A percentile compares a stretch with the other conserved stretches of the same genome.
These are phyloP conservation scores for Aspergillus tubingensis DNA, from an alignment of 2,329 filamentous ascomycete species.

Conservation along the genomic window DNA sequence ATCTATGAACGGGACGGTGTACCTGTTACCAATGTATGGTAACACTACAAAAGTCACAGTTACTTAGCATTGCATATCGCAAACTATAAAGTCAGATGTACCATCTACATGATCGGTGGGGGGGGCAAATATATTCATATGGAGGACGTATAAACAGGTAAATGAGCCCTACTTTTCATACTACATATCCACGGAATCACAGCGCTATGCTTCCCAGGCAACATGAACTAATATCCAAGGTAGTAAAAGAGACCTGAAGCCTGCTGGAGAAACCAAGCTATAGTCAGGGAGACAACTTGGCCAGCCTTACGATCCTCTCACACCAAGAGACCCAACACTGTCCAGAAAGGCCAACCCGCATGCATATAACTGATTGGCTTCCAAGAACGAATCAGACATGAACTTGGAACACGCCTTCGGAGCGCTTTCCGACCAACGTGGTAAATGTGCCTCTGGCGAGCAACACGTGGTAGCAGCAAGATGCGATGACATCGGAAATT, in stretches of 20 bases:
- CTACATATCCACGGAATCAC: too few species aligned
- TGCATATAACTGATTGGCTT: not conserved
- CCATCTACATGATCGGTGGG: too few species aligned
- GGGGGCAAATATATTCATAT: too few species aligned
- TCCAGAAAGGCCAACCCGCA: not conserved
- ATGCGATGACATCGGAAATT: not conserved
- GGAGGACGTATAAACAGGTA: too few species aligned
- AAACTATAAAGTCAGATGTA: too few species aligned
- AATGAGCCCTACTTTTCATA: too few species aligned
- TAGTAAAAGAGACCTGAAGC: too few species aligned
- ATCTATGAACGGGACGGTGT: not conserved
- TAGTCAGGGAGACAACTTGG: not conserved
- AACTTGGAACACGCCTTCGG: not conserved
- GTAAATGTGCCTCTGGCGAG: not conserved
- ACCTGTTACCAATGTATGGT: not conserved
- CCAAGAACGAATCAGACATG: not conserved
- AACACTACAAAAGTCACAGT: not conserved
- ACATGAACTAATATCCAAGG: too few species aligned
- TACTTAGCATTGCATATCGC: not conserved
- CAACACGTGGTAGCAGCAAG: not conserved
- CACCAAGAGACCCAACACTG: not conserved
- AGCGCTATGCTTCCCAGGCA: too few species aligned
- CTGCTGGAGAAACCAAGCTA: too few species aligned
- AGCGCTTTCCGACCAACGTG: not conserved
- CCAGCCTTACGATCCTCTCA: too few species aligned